Evolutionary conservation across 495 filamentous ascomycete species (phyloP).

Genomic region (Viridothelium virens): DNA sequence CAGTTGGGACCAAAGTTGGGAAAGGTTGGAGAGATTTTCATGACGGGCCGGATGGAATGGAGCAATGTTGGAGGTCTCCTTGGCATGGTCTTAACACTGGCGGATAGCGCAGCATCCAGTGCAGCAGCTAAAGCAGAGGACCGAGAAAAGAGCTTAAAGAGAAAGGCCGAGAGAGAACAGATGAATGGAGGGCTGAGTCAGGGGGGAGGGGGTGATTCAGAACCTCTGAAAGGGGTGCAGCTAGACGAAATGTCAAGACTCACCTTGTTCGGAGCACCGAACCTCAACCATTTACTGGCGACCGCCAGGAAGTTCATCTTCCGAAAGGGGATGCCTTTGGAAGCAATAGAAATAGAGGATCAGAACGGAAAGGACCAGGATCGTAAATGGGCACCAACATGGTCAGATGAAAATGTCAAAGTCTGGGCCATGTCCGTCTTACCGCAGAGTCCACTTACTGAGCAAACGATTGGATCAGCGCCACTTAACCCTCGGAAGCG

Average conservation of each 20-base stretch:
- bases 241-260: slow-evolving; percentile 37
- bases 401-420: slow-evolving; percentile 62
- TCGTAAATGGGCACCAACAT: slow-evolving; percentile 51
- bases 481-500: slow-evolving; percentile 49
- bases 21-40: slow-evolving; percentile 65
- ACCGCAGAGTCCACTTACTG: slow-evolving; percentile 27
- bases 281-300: slow-evolving; percentile 69
- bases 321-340: slow-evolving; percentile 66
- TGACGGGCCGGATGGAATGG: slow-evolving; percentile 74
- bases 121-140: slow-evolving; percentile 27
- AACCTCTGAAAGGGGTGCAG: neutral
- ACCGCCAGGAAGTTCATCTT: slow-evolving; percentile 85
- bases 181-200: slow-evolving; percentile 7
- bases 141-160: slow-evolving; percentile 20
- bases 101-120: slow-evolving; percentile 47
- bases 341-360: slow-evolving; percentile 53
- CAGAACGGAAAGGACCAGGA: slow-evolving; percentile 27
- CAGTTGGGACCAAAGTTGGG: slow-evolving; percentile 54
- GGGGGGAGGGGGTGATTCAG: slow-evolving; percentile 4
- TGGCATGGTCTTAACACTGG: slow-evolving; percentile 73
- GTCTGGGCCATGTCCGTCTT: slow-evolving; percentile 71
- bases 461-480: slow-evolving; percentile 13
- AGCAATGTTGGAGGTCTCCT: slow-evolving; percentile 67
- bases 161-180: slow-evolving; percentile 28
- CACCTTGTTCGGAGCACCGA: slow-evolving; percentile 68